Conservation (phyloP, 495 filamentous ascomycete genomes). For the Darksidea phi region DNA sequence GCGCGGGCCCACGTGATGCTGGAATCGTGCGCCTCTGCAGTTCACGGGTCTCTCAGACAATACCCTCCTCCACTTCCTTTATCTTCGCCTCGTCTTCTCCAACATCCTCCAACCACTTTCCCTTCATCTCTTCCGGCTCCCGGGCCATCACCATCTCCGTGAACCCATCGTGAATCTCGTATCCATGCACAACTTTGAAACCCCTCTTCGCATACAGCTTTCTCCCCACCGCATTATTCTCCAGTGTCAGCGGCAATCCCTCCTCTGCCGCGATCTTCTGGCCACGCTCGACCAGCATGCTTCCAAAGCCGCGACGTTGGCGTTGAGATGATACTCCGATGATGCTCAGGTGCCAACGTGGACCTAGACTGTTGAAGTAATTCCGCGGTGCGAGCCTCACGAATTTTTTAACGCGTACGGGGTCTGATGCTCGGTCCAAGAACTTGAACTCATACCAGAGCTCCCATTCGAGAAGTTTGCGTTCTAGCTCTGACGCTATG, state of each 20-base stretch:
- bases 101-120: conserved; percentile 18
- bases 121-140: conserved; percentile 24
- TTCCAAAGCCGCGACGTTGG: conserved; percentile 26
- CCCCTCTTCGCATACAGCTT: conserved; percentile 24
- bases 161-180: conserved; percentile 1
- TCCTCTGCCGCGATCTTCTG: conserved; percentile 22
- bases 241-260: conserved; percentile 21
- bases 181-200: conserved; percentile 14
- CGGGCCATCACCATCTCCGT: conserved; percentile 20
- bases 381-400: background rate
- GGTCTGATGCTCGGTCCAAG: conserved; percentile 15
- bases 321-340: conserved; percentile 16
- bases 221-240: conserved; percentile 18
- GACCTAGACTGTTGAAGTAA: conserved; percentile 4
- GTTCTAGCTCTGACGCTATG: conserved; percentile 19
- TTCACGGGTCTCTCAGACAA: too few relatives aligned
- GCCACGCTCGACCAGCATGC: conserved; percentile 14
- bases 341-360: conserved; percentile 15
- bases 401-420: conserved; percentile 1
- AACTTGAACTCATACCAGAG: conserved; percentile 20
- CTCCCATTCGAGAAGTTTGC: conserved; percentile 28
- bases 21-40: too few relatives aligned
- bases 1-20: too few relatives aligned
- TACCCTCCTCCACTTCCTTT: too few relatives aligned
- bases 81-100: conserved; percentile 1